A percentile compares a stretch with the other conserved stretches of the same genome.
Conservation (phyloP, 1,139 yeast genomes). For the Arxiozyma telluris region DNA sequence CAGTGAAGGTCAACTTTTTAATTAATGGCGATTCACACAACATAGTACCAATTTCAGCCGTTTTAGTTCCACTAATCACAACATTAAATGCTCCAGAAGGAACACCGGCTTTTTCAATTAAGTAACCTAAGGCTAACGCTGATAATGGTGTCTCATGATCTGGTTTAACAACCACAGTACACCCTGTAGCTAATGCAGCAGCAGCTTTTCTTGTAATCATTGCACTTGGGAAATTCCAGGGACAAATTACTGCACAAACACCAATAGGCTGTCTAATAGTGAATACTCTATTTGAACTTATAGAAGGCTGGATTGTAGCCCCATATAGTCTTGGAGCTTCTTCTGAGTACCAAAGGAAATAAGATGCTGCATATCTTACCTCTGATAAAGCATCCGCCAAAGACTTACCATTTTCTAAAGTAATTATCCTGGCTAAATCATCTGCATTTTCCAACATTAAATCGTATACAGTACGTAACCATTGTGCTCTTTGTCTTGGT, state of each 20-base stretch:
- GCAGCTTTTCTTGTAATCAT: slow-evolving; percentile 90
- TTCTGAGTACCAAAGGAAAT: slow-evolving; percentile 81
- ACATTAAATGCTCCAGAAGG: slow-evolving; percentile 81
- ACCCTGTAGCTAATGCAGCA: slow-evolving; percentile 90
- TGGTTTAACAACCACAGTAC: slow-evolving; percentile 83
- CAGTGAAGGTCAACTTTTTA: slow-evolving; percentile 80
- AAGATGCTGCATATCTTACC: slow-evolving; percentile 65
- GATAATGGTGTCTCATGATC: slow-evolving; percentile 84
- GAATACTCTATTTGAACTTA: slow-evolving; percentile 48
- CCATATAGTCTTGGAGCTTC: slow-evolving; percentile 77
- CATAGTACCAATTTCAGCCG: slow-evolving; percentile 54
- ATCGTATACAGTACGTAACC: slow-evolving; percentile 55
- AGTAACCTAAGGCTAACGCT: slow-evolving; percentile 69
- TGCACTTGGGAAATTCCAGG: slow-evolving; percentile 94
- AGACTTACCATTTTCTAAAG: slow-evolving; percentile 82
- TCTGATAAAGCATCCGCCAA: slow-evolving; percentile 70
- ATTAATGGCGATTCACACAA: slow-evolving; percentile 61
- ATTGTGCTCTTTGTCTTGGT: slow-evolving; percentile 56
- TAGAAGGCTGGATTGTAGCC: slow-evolving; percentile 57
- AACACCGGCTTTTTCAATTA: slow-evolving; percentile 72
- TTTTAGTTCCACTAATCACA: slow-evolving; percentile 47
- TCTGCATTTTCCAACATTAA: slow-evolving; percentile 58
- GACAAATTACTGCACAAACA: slow-evolving; percentile 83
- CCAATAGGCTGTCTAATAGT: slow-evolving; percentile 78
- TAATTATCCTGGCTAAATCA: slow-evolving; percentile 65